phyloP scores from a whole-genome alignment of 345 rosid genomes.

The Eucalyptus globulus region DNA sequence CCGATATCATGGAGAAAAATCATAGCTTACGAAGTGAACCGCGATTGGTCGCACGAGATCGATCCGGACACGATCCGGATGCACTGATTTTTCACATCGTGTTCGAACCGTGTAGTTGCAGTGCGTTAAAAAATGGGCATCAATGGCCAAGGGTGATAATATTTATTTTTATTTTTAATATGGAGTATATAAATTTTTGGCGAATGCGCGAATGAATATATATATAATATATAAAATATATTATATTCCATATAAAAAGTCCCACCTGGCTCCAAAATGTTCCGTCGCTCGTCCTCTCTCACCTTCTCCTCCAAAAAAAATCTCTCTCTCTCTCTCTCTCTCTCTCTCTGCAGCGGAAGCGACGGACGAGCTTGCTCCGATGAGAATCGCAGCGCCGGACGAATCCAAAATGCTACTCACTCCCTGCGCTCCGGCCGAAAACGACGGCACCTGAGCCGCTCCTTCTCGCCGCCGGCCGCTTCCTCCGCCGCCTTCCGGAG shows the following conservation, averaged over 20 bases:
- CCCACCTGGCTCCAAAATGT: neutral
- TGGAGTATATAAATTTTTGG: neutral
- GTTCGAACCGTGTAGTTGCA: neutral
- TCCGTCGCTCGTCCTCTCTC: neutral
- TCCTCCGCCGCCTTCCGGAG: neutral
- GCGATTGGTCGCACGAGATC: neutral
- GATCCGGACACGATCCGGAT: neutral
- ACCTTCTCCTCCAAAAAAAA: neutral
- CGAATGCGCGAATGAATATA: neutral
- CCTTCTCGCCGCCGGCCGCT: neutral
- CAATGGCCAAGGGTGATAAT: neutral
- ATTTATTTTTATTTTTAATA: neutral
- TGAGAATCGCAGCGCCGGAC: neutral
- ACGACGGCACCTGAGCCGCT: neutral
- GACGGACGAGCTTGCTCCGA: neutral
- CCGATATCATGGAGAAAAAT: neutral
- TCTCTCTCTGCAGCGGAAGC: neutral
- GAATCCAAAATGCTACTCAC: neutral
- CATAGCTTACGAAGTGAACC: too few species aligned
- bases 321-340: neutral
- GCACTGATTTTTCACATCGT: neutral
- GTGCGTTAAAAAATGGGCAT: neutral
- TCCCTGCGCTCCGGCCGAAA: neutral
- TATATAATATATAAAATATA: neutral
- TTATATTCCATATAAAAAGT: neutral